phyloP scores from a whole-genome alignment of 257 asterid genomes.

The Solanum sitiens region DNA sequence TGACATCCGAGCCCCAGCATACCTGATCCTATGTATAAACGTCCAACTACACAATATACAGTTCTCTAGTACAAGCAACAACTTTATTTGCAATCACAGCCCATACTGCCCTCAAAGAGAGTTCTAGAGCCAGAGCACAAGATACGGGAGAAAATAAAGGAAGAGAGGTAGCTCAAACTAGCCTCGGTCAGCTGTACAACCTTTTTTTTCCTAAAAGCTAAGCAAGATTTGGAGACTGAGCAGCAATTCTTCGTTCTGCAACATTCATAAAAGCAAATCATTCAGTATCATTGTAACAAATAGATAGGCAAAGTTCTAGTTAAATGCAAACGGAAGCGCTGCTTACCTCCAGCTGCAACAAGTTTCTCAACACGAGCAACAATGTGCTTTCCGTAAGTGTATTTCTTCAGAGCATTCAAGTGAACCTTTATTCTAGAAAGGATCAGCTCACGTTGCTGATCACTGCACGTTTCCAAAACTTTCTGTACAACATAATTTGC shows the following conservation, averaged over 20 bases:
- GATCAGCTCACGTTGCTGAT: conserved; percentile 37
- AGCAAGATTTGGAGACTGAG: conserved; percentile 24
- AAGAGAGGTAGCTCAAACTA: conserved; percentile 48
- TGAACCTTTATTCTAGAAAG: conserved; percentile 35
- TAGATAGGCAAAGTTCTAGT: neutral
- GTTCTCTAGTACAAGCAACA: conserved; percentile 32
- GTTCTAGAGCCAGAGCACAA: neutral
- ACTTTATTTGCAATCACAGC: conserved; percentile 25
- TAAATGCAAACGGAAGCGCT: neutral
- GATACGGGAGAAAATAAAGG: neutral
- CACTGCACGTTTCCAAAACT: conserved; percentile 36
- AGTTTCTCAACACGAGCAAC: conserved; percentile 44
- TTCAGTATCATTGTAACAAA: neutral
- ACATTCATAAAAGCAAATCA: neutral
- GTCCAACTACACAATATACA: conserved; percentile 35
- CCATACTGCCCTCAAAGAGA: conserved; percentile 2
- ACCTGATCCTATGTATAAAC: conserved; percentile 23
- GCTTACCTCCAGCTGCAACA: conserved; percentile 38
- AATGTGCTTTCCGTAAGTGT: conserved; percentile 37
- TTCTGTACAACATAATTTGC: conserved; percentile 46
- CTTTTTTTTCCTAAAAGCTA: conserved; percentile 26
- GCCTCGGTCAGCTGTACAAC: conserved; percentile 85
- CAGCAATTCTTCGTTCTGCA: conserved; percentile 50
- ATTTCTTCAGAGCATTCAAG: conserved; percentile 32
- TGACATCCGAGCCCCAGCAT: conserved; percentile 23